Base-by-base conservation (phyloP, 257 asterid genomes). In the Ilex aquifolium region DNA sequence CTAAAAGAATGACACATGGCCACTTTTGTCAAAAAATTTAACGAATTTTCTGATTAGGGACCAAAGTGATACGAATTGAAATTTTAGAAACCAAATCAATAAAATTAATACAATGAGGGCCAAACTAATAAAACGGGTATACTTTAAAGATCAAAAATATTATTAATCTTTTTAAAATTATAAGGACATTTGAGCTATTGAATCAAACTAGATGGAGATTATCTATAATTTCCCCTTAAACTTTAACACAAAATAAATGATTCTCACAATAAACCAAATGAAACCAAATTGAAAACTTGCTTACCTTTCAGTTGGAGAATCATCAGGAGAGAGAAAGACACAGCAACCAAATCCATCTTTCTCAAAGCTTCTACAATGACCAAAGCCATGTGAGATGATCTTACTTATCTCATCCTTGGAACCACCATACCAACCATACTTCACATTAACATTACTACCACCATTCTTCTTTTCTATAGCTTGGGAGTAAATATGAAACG, bases 401-500 rank as follows among this genome's bases (percentile, higher is more conserved):
- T 59, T 61, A 30, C 0, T 27, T 31, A 71, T 67, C 44, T 76
- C 69, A 14, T 67, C 69, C 59, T 76, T 71, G 1, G 77, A 64
- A 60, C 69, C 64, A n/a, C 72, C 58, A 71, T 46, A 76, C 77
- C 77, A 76, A 51, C 65, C 77, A 49, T 66, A 32, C 46, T 51
- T 71, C 63, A 46, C 29, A 57, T 53, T 60, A 31, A 53, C 57
- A 60, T 56, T 29, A 2, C 74, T 29, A 2, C 74, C 77, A n/a
- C 48, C 21, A 46, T 30, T 60, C 36, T 48, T 50, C 63, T 64
- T 16, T 40, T 60, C 63, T 21, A 44, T n/a, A 8, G 67, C 69
- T 30, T 30, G 0, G 5, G 55, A 44, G 30, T 71, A 51, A 3
- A 64, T 16, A 16, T 14, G 12, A 44, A 64, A 76, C 16, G 64